phyloP scores from a whole-genome alignment of 1,284 basidiomycete genomes.

The Moniliophthora roreri region DNA sequence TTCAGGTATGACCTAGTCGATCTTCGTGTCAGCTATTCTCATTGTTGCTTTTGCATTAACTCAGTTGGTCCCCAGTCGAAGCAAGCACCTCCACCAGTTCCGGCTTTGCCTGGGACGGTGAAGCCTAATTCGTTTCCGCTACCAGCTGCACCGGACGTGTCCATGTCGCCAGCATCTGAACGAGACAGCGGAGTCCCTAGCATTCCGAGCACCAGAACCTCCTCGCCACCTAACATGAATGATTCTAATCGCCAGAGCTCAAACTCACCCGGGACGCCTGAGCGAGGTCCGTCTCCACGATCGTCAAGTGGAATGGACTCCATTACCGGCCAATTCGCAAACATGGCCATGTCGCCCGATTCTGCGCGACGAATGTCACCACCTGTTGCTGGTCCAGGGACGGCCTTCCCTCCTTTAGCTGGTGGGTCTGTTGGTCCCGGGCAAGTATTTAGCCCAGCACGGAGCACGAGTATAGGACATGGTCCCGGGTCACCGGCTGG shows the following conservation, averaged over 20 bases:
- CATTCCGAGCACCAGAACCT: slow-evolving; percentile 6
- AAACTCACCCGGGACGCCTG: slow-evolving; percentile 6
- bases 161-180: slow-evolving; percentile 3
- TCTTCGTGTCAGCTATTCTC: too few species aligned
- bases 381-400: slow-evolving; percentile 2
- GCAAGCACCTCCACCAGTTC: slow-evolving; percentile 59
- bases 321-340: slow-evolving; percentile 13
- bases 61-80: slow-evolving; percentile 35
- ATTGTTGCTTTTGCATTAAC: slow-evolving; percentile 3
- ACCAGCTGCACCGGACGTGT: neutral
- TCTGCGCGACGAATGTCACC: slow-evolving; percentile 20
- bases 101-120: slow-evolving; percentile 32
- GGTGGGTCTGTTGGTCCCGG: slow-evolving; percentile 28
- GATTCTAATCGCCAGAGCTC: neutral
- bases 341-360: slow-evolving; percentile 29
- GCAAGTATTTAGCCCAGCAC: slow-evolving; percentile 38
- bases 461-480: slow-evolving; percentile 39
- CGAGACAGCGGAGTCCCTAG: neutral
- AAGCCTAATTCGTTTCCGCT: slow-evolving; percentile 11
- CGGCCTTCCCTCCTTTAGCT: slow-evolving; percentile 6
- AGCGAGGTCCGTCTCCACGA: slow-evolving; percentile 7
- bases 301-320: slow-evolving; percentile 10
- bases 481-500: slow-evolving; percentile 1
- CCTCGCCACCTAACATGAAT: slow-evolving; percentile 5
- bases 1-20: slow-evolving; percentile 56